Evolutionary conservation across 106 monocot species (phyloP), one percentile per base, ranked within the genome.

Genomic region (Narthecium ossifragum): DNA sequence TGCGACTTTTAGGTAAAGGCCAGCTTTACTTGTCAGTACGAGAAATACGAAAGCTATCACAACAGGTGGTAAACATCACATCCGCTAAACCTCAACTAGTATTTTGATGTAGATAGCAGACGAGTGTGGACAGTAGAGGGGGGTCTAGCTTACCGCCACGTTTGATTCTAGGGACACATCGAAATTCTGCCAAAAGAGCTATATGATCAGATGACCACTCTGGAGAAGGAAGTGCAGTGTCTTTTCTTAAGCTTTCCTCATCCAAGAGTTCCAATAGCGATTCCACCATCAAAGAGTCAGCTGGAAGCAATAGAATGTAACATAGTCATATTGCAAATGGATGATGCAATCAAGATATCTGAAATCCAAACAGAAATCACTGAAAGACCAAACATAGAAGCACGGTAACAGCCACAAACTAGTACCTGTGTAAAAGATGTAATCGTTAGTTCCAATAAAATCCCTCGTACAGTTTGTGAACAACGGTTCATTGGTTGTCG

Each of bases 151-250:
- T n/a, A n/a, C n/a, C n/a, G n/a, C n/a, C n/a, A 55, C 80, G 82
- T 62, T 80, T 85, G 51, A 65, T 60, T 61, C 81, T 90, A 66
- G 85, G 67, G 45, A 67, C 87, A 79, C 90, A 99, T 60, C 85
- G 84, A 66, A 99, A 92, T 68, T 88, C 84, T 37, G 98, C 91
- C 51, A 99, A 69, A 59, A 99, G 91, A 15, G 91, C 98, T 62
- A 99, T 71, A 66, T 99, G 98, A 73, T 99, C 91, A 37, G 98
- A 99, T 26, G 98, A 99, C 87, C 98, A 91, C 67, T 88, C 90
- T 25, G 91, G 91, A 59, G 98, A 99, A 60, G 98, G 98, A 68
- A 99, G 81, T 41, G 98, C 98, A 22, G 98, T 99, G 51, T 91
- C 84, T 64, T 91, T 99, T 31, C 91, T 72, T 62, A 99, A 77